A percentile compares a stretch with the other conserved stretches of the same genome.
These are phyloP conservation scores for Pyrrhoderma lamaoense DNA, from an alignment of 1,284 basidiomycete species.

Conservation along the genomic window DNA sequence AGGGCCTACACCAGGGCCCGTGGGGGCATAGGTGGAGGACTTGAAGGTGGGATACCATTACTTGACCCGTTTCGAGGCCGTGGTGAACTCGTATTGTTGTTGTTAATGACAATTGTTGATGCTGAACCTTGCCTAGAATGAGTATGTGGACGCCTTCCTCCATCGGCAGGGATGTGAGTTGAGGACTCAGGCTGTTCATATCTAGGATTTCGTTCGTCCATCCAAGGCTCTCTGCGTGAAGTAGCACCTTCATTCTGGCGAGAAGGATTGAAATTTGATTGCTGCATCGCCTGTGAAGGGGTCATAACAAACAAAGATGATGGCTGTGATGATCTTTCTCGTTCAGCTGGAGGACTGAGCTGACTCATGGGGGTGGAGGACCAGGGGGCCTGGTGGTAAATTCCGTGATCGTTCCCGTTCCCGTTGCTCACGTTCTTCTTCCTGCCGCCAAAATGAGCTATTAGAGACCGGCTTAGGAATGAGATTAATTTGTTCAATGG, in stretches of 20 bases:
- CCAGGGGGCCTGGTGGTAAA: constrained; percentile 27
- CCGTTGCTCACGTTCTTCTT: constrained; percentile 17
- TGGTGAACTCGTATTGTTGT: constrained; percentile 7
- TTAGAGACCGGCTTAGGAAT: constrained; percentile 7
- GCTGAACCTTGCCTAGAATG: constrained; percentile 11
- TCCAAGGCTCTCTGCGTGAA: constrained; percentile 11
- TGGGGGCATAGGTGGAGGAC: constrained; percentile 3
- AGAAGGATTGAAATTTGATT: constrained; percentile 21
- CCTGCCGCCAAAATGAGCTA: constrained; percentile 14
- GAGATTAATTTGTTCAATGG: constrained; percentile 14
- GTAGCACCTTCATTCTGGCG: constrained; percentile 19
- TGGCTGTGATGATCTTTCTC: constrained; percentile 9
- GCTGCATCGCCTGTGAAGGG: constrained; percentile 33
- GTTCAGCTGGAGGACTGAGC: constrained; percentile 10
- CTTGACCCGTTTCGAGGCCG: constrained; percentile 7
- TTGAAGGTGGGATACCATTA: neutral
- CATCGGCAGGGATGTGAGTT: neutral
- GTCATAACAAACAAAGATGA: constrained; percentile 44
- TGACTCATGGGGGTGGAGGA: constrained; percentile 26
- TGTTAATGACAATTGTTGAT: neutral
- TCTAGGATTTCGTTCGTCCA: constrained; percentile 3
- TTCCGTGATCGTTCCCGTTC: constrained; percentile 20
- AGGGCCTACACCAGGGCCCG: constrained; percentile 11
- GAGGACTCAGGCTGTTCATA: neutral
- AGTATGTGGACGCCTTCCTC: neutral